Conservation (phyloP, 148 eudicot genomes). For the Heliosperma pusillum region DNA sequence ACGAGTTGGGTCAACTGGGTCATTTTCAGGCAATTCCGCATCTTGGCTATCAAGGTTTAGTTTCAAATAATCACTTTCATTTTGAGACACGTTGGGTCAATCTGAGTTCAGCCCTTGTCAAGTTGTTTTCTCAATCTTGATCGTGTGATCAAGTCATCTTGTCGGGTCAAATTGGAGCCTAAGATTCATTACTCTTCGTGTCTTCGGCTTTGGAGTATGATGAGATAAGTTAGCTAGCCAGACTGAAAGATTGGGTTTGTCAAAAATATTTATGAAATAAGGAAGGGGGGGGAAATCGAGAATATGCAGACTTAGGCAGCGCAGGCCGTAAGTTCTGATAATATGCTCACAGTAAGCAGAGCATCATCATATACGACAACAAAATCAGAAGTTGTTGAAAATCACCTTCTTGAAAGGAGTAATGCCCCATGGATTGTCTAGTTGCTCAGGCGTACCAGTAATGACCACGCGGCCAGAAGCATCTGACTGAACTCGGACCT, state of each 20-base stretch:
- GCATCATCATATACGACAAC: not conserved
- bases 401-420: slow-evolving; percentile 80
- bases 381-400: not conserved
- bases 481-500: slow-evolving; percentile 94
- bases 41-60: not conserved
- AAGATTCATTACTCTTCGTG: not conserved
- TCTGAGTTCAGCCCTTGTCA: not conserved
- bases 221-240: not conserved
- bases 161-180: not conserved
- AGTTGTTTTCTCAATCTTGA: not conserved
- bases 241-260: not conserved
- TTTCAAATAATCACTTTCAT: not conserved
- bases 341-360: not conserved
- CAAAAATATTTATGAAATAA: not conserved
- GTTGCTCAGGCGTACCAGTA: slow-evolving; percentile 93
- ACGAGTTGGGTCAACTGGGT: not conserved
- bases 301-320: not conserved
- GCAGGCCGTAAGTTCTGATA: not conserved
- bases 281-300: no score
- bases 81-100: not conserved
- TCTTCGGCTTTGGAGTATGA: not conserved
- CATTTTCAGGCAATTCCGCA: not conserved
- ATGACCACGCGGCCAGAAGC: slow-evolving; percentile 90
- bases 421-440: slow-evolving; percentile 95
- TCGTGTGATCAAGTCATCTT: not conserved